These are phyloP conservation scores for Daedaleopsis nitida DNA, from an alignment of 768 basidiomycete species.

Conservation along the genomic window DNA sequence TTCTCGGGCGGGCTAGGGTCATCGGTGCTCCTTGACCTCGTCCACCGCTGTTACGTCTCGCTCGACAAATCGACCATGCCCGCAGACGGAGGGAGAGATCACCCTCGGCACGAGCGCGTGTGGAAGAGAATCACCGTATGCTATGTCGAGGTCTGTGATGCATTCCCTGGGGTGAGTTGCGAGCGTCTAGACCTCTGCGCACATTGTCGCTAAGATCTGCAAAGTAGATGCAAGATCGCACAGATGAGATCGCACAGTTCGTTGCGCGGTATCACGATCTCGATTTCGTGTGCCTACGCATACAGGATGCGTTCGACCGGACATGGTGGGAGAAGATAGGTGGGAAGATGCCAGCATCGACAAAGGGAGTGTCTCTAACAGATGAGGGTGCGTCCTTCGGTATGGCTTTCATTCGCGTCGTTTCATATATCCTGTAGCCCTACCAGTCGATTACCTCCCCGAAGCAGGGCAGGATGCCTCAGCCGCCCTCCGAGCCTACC, in stretches of 20 bases:
- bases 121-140: constrained; percentile 67
- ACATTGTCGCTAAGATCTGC: constrained; percentile 1
- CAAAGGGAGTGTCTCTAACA: constrained; percentile 48
- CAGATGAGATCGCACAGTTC: constrained; percentile 49
- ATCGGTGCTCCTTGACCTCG: constrained; percentile 68
- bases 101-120: constrained; percentile 61
- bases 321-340: constrained; percentile 64
- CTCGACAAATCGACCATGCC: constrained; percentile 30
- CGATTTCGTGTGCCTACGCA: constrained; percentile 60
- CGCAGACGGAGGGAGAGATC: constrained; percentile 58
- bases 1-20: constrained; percentile 84
- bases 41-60: constrained; percentile 51
- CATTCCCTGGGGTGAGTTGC: constrained; percentile 58
- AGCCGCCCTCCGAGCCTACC: constrained; percentile 47
- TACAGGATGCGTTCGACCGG: constrained; percentile 76
- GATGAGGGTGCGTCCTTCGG: constrained; percentile 47
- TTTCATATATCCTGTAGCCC: constrained; percentile 19
- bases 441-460: constrained; percentile 22
- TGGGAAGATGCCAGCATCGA: constrained; percentile 24
- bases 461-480: constrained; percentile 23
- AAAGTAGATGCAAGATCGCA: constrained; percentile 55
- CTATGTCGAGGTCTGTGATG: constrained; percentile 70
- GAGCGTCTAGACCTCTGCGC: neutral
- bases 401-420: neutral
- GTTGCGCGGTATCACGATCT: constrained; percentile 51